Conservation (phyloP, 1,284 basidiomycete genomes). For the Neolentinus lepideus region DNA sequence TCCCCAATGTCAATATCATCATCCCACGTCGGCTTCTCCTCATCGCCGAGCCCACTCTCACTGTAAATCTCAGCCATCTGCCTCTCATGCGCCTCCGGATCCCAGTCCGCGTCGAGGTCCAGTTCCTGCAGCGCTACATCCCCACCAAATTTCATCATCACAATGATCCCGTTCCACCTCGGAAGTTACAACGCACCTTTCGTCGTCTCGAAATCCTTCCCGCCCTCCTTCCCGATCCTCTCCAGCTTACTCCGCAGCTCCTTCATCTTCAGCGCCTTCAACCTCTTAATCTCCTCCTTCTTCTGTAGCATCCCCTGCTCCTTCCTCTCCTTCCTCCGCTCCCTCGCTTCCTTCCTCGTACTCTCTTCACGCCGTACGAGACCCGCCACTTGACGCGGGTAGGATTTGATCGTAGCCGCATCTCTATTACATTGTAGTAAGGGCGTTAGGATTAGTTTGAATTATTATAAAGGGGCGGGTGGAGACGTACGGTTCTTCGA, state of each 20-base stretch:
- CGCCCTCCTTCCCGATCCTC: slow-evolving; percentile 62
- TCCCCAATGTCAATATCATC: slow-evolving; percentile 82
- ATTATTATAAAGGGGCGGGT: neutral
- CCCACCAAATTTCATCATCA: neutral
- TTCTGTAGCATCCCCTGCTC: slow-evolving; percentile 70
- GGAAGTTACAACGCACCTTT: slow-evolving; percentile 30
- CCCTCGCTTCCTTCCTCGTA: slow-evolving; percentile 75
- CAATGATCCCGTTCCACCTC: neutral
- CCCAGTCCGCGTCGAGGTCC: slow-evolving; percentile 80
- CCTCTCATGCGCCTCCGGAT: slow-evolving; percentile 68
- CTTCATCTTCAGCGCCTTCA: slow-evolving; percentile 81
- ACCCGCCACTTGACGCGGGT: slow-evolving; percentile 69
- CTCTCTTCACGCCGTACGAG: slow-evolving; percentile 75
- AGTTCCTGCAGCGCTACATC: slow-evolving; percentile 48
- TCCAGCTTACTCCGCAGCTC: slow-evolving; percentile 76
- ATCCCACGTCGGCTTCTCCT: slow-evolving; percentile 82
- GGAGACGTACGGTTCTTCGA: slow-evolving; percentile 79
- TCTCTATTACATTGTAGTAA: too few species aligned
- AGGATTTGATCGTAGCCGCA: slow-evolving; percentile 66
- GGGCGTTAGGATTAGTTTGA: slow-evolving; percentile 4
- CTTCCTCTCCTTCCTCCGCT: slow-evolving; percentile 70
- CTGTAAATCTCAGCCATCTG: slow-evolving; percentile 74
- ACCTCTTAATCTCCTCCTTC: slow-evolving; percentile 72
- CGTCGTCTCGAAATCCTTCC: slow-evolving; percentile 25
- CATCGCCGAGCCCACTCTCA: slow-evolving; percentile 48